Base-by-base conservation (phyloP, 345 rosid genomes). In the Lepidium aucheri region DNA sequence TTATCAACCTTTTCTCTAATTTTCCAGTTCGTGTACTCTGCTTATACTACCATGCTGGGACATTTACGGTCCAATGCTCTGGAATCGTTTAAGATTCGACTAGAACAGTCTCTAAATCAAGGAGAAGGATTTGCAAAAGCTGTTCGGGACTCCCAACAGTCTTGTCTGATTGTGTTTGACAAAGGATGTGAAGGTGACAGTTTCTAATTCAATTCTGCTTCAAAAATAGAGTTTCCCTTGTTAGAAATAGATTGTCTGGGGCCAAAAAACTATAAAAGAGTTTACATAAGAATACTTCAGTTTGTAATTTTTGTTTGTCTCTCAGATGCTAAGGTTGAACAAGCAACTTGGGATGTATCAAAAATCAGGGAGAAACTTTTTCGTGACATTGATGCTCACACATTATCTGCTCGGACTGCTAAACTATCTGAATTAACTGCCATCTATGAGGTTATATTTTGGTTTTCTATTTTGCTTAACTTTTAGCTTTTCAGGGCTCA, bases 101-200 rank as follows among this genome's bases (percentile, higher is more conserved):
- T 89, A 57, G 90, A 86, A 58, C 74, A 82, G 24, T 79, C 68
- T 34, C 70, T 86, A 28, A 78, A 74, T 24, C 52, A 65, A 67
- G 89, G 90, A 38, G 77, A 83, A 69, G 84, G 87, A 68, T 85
- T 86, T 60, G 89, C 93, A 63, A 84, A 71, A 55, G 79, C 87
- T 75, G 93, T 67, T 59, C 78, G 64, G 68, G 54, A 61, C 56
- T 80, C 83, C 64, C 39, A 41, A 32, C 65, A 79, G 15, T 68
- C 80, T 59, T 84, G 82, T 74, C 73, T 86, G 77, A 74, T 57
- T 24, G 84, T 84, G 51, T 88, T 83, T 83, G 88, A 89, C 75
- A 72, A 73, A 80, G 87, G 81, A 69, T 84, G 81, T 69, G 60
- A 77, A 80, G 96, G 90, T 89, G 67, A 53, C 68, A 32, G 17